Evolutionary conservation across 2,329 filamentous ascomycete species (phyloP).

Genomic region (Dothideomycetes sp.): DNA sequence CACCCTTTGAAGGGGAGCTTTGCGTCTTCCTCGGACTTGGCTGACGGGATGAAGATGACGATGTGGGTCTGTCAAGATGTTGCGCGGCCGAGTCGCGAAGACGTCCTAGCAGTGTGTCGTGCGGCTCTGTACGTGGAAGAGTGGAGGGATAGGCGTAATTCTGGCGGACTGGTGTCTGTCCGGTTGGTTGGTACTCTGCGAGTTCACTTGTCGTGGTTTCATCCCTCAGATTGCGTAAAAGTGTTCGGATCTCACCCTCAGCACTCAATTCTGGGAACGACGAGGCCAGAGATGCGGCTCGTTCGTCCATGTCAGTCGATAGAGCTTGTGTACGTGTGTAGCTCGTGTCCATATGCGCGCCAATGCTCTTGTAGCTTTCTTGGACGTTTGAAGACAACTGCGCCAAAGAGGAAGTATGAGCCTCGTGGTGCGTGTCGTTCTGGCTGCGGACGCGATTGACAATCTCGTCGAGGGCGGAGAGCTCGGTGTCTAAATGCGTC

Average conservation of each 20-base stretch:
- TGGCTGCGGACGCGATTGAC: conserved; percentile 70
- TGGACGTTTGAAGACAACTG: conserved; percentile 57
- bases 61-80: conserved; percentile 9
- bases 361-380: conserved; percentile 60
- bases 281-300: conserved; percentile 47
- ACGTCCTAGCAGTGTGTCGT: conserved; percentile 45
- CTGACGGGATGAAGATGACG: conserved; percentile 11
- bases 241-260: conserved; percentile 49
- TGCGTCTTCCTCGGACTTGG: conserved; percentile 18
- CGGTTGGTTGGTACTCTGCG: conserved; percentile 74
- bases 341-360: conserved; percentile 57
- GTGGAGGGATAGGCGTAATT: conserved; percentile 70
- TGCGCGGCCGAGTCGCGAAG: conserved; percentile 29
- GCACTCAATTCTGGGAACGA: conserved; percentile 49
- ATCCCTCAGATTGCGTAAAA: conserved; percentile 59
- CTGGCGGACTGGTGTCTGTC: conserved; percentile 71
- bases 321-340: conserved; percentile 58
- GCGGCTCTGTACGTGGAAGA: conserved; percentile 63
- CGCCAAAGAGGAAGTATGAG: conserved; percentile 56
- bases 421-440: conserved; percentile 66
- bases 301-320: conserved; percentile 54
- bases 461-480: conserved; percentile 83
- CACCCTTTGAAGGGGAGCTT: conserved; percentile 19
- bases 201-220: conserved; percentile 55
- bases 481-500: conserved; percentile 74